These are phyloP conservation scores for Didymosphaeria variabile DNA, from an alignment of 2,329 filamentous ascomycete genomes.

Conservation along the genomic window DNA sequence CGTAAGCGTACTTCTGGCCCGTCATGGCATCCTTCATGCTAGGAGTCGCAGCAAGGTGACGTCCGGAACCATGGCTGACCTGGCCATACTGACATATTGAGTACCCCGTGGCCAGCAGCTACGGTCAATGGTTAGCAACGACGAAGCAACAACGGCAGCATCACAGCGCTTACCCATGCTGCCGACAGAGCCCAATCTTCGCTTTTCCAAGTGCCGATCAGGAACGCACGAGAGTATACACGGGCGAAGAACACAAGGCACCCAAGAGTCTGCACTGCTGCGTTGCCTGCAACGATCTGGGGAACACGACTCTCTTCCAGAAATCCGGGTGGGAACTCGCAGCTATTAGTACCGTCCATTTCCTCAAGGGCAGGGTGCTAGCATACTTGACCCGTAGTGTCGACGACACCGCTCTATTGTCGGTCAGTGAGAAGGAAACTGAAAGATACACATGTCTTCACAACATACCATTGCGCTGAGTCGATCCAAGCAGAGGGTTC, in stretches of 20 bases:
- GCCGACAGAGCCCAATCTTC: conserved; percentile 28
- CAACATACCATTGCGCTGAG: neutral
- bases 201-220: conserved; percentile 25
- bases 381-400: neutral
- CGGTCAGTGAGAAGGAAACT: neutral
- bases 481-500: neutral
- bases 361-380: neutral
- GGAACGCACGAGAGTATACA: conserved; percentile 25
- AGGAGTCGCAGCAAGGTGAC: conserved; percentile 21
- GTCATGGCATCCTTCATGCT: conserved; percentile 15
- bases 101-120: conserved; percentile 30
- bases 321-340: conserved; percentile 13
- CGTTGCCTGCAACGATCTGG: conserved; percentile 29
- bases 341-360: neutral
- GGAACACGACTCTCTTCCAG: conserved; percentile 25
- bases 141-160: neutral
- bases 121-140: neutral
- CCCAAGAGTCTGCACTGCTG: conserved; percentile 25
- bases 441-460: neutral
- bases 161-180: conserved; percentile 26
- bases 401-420: conserved; percentile 5
- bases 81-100: conserved; percentile 34
- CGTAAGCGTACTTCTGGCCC: conserved; percentile 32
- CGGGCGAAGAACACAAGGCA: conserved; percentile 28
- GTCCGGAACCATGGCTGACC: conserved; percentile 27